phyloP scores from a whole-genome alignment of 108 stramenopile genomes.

The Mediolabrus comicus region DNA sequence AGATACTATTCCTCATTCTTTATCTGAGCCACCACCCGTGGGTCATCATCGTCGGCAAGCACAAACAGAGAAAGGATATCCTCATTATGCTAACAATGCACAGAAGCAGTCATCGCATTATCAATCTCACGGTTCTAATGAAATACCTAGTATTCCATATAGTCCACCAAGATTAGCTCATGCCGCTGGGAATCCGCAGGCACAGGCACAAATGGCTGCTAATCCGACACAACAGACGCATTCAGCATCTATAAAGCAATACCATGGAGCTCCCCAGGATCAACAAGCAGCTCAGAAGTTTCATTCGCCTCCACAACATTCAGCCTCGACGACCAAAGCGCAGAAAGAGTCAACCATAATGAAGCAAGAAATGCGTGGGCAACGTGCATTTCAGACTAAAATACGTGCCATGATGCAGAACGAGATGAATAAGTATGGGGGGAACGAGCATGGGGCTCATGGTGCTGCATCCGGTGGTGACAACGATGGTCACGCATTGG shows the following conservation, averaged over 20 bases:
- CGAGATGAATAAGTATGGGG: constrained; percentile 66
- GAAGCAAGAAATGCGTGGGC: constrained; percentile 85
- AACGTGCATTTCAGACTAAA: constrained; percentile 81
- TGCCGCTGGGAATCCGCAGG: neutral
- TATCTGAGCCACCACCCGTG: constrained; percentile 2
- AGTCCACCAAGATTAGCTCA: neutral
- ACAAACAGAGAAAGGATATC: neutral
- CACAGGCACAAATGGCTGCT: constrained; percentile 1
- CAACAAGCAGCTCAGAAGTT: neutral
- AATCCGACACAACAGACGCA: constrained; percentile 1
- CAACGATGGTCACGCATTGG: constrained; percentile 18
- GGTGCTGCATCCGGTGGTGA: neutral
- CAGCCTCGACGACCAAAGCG: constrained; percentile 19
- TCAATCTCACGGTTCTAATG: neutral
- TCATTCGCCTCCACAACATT: neutral
- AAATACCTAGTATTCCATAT: neutral
- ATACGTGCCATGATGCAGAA: constrained; percentile 83
- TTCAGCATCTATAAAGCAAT: neutral
- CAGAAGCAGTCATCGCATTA: neutral
- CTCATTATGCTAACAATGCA: neutral
- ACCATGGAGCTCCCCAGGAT: constrained; percentile 2
- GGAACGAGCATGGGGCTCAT: neutral
- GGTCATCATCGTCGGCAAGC: neutral
- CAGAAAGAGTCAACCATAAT: constrained; percentile 74
- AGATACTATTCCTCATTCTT: constrained; percentile 18